phyloP scores from a whole-genome alignment of 164 flowering plant genomes.

The Vitis rotundifolia region DNA sequence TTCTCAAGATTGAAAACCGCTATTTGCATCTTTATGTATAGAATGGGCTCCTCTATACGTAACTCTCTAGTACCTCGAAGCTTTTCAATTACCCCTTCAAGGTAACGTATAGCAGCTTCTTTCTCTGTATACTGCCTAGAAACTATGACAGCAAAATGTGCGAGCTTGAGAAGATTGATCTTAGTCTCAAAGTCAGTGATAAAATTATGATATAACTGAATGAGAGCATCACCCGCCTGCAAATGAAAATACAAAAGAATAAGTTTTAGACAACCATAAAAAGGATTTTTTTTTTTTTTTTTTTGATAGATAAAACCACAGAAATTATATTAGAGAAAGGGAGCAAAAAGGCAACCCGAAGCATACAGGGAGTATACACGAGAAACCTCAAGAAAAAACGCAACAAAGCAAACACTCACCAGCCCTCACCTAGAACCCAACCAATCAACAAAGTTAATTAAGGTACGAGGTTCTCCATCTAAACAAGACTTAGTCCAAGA shows the following conservation, averaged over 20 bases:
- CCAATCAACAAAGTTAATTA: too few relatives aligned
- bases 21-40: constrained; percentile 87
- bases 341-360: too few relatives aligned
- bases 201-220: constrained; percentile 90
- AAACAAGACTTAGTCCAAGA: too few relatives aligned
- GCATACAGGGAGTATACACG: too few relatives aligned
- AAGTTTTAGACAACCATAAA: background rate
- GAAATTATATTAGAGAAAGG: too few relatives aligned
- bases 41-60: constrained; percentile 85
- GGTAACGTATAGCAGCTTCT: constrained; percentile 83
- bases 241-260: constrained; percentile 8
- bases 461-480: too few relatives aligned
- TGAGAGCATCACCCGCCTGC: constrained; percentile 91
- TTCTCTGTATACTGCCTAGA: constrained; percentile 85
- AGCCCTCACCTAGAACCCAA: too few relatives aligned
- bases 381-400: too few relatives aligned
- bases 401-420: too few relatives aligned
- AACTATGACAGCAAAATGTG: constrained; percentile 91
- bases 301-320: too few relatives aligned
- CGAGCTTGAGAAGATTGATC: constrained; percentile 96
- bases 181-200: constrained; percentile 96
- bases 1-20: constrained; percentile 76
- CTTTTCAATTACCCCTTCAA: constrained; percentile 85
- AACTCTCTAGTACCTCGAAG: constrained; percentile 67
- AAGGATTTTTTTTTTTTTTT: too few relatives aligned